phyloP scores from a whole-genome alignment of 2,329 filamentous ascomycete genomes.

The Keithomyces neogunnii region DNA sequence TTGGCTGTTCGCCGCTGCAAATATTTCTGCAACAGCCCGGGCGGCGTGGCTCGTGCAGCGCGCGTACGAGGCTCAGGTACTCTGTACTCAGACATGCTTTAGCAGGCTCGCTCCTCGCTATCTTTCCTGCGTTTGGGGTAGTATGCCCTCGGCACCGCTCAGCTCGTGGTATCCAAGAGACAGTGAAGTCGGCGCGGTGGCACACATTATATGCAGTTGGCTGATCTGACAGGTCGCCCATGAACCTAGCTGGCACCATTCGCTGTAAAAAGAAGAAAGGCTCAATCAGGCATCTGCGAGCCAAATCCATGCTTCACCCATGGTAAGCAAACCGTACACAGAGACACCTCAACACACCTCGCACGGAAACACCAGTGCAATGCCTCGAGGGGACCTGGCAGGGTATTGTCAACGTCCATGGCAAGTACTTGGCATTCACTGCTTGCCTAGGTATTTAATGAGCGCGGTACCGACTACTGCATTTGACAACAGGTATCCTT shows the following conservation, averaged over 20 bases:
- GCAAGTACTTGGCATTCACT: too few relatives aligned
- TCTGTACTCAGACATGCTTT: not conserved
- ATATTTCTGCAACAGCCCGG: too few relatives aligned
- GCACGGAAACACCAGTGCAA: not conserved
- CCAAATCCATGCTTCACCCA: not conserved
- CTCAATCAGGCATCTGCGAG: not conserved
- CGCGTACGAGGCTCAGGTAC: too few relatives aligned
- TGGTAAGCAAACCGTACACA: not conserved
- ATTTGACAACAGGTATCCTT: too few relatives aligned
- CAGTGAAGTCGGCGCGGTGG: too few relatives aligned
- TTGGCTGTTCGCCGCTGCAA: too few relatives aligned
- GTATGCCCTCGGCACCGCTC: not conserved
- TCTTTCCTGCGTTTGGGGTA: not conserved
- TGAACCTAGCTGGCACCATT: not conserved
- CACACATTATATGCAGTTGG: not conserved
- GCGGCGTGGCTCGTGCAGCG: too few relatives aligned
- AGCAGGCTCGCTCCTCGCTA: not conserved
- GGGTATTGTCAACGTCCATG: too few relatives aligned
- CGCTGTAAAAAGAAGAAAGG: not conserved
- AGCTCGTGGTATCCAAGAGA: not conserved
- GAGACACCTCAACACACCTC: not conserved
- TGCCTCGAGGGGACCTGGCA: too few relatives aligned
- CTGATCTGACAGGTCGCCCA: constrained; percentile 3
- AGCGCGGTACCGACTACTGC: too few relatives aligned
- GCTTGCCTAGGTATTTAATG: too few relatives aligned